phyloP scores from a whole-genome alignment of 116 monocot species.

The Trichopus zeylanicus region DNA sequence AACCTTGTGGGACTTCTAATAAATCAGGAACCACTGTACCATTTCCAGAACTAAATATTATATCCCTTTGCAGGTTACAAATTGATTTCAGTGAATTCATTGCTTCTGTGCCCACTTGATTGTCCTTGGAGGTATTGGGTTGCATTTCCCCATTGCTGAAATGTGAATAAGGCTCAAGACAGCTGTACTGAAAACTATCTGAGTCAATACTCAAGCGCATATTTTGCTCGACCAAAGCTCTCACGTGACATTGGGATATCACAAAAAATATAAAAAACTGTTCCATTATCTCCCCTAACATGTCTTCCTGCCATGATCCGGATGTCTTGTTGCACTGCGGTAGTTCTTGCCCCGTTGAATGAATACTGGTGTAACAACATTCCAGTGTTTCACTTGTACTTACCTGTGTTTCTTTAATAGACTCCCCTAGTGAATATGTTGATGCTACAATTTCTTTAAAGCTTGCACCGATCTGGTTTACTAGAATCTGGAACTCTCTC shows the following conservation, averaged over 20 bases:
- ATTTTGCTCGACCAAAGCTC: conserved; percentile 9
- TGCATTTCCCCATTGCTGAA: no score
- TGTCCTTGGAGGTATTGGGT: no score
- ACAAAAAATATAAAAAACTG: conserved; percentile 14
- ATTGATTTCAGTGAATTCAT: not conserved
- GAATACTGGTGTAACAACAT: conserved; percentile 14
- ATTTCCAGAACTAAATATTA: no score
- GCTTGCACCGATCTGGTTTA: conserved; percentile 12
- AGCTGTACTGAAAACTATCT: no score
- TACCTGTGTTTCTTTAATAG: conserved; percentile 25
- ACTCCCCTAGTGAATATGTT: conserved; percentile 21
- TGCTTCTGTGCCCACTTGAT: no score
- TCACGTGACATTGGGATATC: conserved; percentile 11
- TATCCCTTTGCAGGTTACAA: not conserved
- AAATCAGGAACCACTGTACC: not conserved
- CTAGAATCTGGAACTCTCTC: conserved; percentile 7
- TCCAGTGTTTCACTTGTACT: conserved; percentile 21
- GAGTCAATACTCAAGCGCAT: conserved; percentile 3
- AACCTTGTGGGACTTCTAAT: not conserved
- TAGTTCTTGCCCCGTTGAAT: conserved; percentile 24
- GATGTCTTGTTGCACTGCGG: conserved; percentile 13
- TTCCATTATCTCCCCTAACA: conserved; percentile 16
- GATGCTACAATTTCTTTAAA: conserved; percentile 11
- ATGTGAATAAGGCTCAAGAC: no score
- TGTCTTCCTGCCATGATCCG: conserved; percentile 23